phyloP scores from a whole-genome alignment of 2,329 filamentous ascomycete genomes.

The Colletotrichum melonis region DNA sequence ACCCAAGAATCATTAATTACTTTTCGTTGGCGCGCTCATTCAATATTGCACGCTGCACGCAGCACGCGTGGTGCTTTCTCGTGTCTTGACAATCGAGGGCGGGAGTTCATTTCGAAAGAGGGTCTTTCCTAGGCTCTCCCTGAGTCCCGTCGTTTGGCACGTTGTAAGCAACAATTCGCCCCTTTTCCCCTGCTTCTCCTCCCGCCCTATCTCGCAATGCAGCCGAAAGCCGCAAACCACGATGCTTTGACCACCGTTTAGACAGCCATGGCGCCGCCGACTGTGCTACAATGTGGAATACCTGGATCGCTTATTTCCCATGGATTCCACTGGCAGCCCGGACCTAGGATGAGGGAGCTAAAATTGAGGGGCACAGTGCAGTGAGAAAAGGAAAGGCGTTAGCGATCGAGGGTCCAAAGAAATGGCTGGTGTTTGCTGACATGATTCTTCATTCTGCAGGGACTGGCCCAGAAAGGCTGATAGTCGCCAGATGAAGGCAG shows the following conservation, averaged over 20 bases:
- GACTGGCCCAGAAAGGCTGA: neutral
- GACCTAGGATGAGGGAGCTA: conserved; percentile 15
- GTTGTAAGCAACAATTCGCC: neutral
- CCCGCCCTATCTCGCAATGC: neutral
- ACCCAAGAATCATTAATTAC: conserved; percentile 29
- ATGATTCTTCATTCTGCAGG: conserved; percentile 2
- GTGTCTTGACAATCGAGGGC: neutral
- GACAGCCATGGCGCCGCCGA: neutral
- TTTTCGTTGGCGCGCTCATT: conserved; percentile 25
- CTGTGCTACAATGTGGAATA: conserved; percentile 17
- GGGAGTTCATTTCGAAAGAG: conserved; percentile 3
- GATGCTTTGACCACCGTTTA: conserved; percentile 20
- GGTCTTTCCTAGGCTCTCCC: neutral
- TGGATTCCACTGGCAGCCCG: conserved; percentile 20
- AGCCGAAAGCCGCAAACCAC: conserved; percentile 2
- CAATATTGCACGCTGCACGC: conserved; percentile 7
- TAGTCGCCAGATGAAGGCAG: neutral
- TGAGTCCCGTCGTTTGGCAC: neutral
- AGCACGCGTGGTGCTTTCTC: conserved; percentile 4
- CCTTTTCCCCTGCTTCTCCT: neutral
- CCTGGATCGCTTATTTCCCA: conserved; percentile 19
- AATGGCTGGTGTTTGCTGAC: conserved; percentile 4
- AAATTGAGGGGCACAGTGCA: conserved; percentile 20
- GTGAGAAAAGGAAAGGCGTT: neutral
- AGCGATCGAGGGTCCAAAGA: neutral